phyloP scores from a whole-genome alignment of 345 rosid species.

The Conringia planisiliqua region DNA sequence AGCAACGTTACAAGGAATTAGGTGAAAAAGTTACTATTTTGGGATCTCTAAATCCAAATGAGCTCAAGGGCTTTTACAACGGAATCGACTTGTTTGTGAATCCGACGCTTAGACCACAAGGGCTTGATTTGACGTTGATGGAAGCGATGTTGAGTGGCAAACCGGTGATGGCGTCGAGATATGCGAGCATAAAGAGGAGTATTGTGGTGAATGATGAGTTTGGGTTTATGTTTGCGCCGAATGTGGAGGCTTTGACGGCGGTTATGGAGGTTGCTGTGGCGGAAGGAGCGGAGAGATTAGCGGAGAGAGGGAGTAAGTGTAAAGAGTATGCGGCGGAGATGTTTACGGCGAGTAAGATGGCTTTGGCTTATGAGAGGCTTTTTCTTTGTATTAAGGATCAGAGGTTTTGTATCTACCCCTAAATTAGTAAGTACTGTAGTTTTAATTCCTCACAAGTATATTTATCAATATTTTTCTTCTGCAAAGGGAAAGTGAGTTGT shows the following conservation, averaged over 20 bases:
- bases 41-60: conserved; percentile 64
- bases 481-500: not conserved
- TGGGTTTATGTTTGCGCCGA: conserved; percentile 87
- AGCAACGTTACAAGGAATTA: conserved; percentile 63
- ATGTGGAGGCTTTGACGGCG: conserved; percentile 65
- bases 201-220: conserved; percentile 78
- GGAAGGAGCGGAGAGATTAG: conserved; percentile 66
- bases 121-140: conserved; percentile 85
- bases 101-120: conserved; percentile 91
- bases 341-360: conserved; percentile 90
- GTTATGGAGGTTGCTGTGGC: conserved; percentile 47
- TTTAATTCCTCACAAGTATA: not conserved
- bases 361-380: conserved; percentile 81
- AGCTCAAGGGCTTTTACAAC: conserved; percentile 68
- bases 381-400: conserved; percentile 79
- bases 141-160: conserved; percentile 96
- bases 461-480: not conserved
- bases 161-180: conserved; percentile 85
- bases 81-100: conserved; percentile 75
- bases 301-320: conserved; percentile 70
- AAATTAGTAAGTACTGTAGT: not conserved
- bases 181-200: conserved; percentile 81
- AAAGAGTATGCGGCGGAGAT: conserved; percentile 63
- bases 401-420: conserved; percentile 59
- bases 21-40: conserved; percentile 54